These are phyloP conservation scores for Paracoccidioides lutzii DNA, from an alignment of 2,329 filamentous ascomycete genomes.

Conservation along the genomic window DNA sequence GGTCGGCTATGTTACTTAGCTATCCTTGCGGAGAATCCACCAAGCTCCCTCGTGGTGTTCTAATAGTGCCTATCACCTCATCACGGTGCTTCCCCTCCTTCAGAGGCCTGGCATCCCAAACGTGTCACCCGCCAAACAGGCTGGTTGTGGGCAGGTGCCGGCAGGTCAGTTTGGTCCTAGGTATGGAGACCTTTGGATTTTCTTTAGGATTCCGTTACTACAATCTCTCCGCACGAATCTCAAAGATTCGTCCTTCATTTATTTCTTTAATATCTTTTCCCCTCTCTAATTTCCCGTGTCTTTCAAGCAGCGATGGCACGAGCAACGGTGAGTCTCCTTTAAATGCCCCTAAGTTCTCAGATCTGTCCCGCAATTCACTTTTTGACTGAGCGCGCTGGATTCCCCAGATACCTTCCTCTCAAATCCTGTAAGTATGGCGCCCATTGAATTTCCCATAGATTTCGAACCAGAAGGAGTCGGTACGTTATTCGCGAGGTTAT, in stretches of 20 bases:
- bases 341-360: neutral
- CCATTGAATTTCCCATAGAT: neutral
- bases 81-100: too few relatives aligned
- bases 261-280: neutral
- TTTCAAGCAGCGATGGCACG: neutral
- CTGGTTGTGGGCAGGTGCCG: neutral
- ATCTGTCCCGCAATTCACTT: neutral
- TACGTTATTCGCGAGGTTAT: neutral
- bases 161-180: neutral
- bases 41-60: too few relatives aligned
- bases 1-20: too few relatives aligned
- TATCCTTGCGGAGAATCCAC: too few relatives aligned
- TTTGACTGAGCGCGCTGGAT: neutral
- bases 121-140: neutral
- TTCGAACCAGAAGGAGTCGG: neutral
- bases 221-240: neutral
- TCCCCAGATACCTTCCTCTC: neutral
- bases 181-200: neutral
- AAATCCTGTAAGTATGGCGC: neutral
- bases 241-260: neutral
- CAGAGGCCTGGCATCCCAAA: neutral
- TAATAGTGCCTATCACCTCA: too few relatives aligned
- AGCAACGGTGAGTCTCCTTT: neutral
- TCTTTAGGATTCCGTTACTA: neutral
- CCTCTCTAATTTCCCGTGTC: neutral